A percentile compares a stretch with the other conserved stretches of the same genome.
These are phyloP conservation scores for Botrytis hyacinthi DNA, from an alignment of 2,329 filamentous ascomycete species.

Conservation along the genomic window DNA sequence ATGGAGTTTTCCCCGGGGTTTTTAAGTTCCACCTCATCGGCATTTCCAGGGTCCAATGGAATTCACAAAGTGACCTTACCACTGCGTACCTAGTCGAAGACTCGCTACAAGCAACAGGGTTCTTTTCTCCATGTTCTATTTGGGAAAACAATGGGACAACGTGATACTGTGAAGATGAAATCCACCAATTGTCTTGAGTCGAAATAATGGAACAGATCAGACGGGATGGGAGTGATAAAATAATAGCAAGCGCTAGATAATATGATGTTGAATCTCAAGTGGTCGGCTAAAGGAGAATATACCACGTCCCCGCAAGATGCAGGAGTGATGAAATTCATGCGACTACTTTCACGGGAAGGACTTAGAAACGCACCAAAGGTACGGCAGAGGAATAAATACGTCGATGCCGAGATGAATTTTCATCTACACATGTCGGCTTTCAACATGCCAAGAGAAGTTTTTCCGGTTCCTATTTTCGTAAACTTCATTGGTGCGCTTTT, in stretches of 20 bases:
- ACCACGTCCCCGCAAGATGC: not conserved
- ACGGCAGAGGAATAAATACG: not conserved
- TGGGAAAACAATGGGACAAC: not conserved
- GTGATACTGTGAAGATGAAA: not conserved
- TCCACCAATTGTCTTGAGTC: not conserved
- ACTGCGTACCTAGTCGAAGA: not conserved
- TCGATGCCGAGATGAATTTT: not conserved
- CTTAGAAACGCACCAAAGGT: not conserved
- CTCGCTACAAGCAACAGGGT: not conserved
- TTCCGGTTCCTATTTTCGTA: not conserved
- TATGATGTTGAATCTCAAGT: too few species aligned
- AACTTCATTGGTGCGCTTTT: not conserved
- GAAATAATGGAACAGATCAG: not conserved
- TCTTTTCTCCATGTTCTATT: not conserved
- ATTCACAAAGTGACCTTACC: not conserved
- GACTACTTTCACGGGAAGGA: not conserved
- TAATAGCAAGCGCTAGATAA: not conserved
- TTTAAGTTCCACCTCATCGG: not conserved
- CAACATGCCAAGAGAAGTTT: not conserved
- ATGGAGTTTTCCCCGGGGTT: not conserved
- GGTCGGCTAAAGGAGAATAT: not conserved
- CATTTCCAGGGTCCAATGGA: not conserved
- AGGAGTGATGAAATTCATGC: not conserved
- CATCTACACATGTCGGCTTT: not conserved
- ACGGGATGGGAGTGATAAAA: too few species aligned